Evolutionary conservation across 164 flowering plant species (phyloP), one percentile per base, ranked within the genome.

Genomic region (Nelumbo lutea): DNA sequence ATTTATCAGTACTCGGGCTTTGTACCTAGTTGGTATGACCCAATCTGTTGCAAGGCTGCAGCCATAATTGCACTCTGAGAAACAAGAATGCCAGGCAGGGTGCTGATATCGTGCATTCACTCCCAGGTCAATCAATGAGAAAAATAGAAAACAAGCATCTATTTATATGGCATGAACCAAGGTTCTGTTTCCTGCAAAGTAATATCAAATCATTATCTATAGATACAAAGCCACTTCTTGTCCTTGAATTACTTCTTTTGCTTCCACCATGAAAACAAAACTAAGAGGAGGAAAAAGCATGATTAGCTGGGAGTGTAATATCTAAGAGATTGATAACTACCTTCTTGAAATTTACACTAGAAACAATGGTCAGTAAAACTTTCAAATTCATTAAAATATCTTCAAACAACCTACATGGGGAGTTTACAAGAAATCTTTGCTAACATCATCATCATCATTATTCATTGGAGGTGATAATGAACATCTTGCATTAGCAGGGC

Each of bases 401-500:
- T 11, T 51, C 66, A 61, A 68, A 64, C 1, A n/a, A 58, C 43
- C 13, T 60, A 42, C 2, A 39, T 38, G 9, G 52, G 56, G 47
- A 41, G 14, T 68, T 46, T 46, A 59, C 15, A 6, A 3, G 1
- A 61, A 48, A 51, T 63, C 70, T 5, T 74, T 73, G 59, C 27
- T 42, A 58, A 9, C 5, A 43, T 69, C 76, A 68, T 53, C 14
- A 15, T 51, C 56, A 59, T 75, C 73, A 15, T 51, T 51, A 59
- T 75, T 72, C 10, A 53, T 65, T 53, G 76, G 51, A 44, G 72
- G 10, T 0, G 72, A 65, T 6, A 70, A 68, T 64, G 73, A 68
- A 42, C 41, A 2, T 38, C 66, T 72, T 14, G 79, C 79, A 66
- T 87, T 83, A 27, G 86, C 85, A 53, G 96, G 96, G 70, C 87